Base-by-base conservation (phyloP, 257 asterid species). In the Lavandula angustifolia region DNA sequence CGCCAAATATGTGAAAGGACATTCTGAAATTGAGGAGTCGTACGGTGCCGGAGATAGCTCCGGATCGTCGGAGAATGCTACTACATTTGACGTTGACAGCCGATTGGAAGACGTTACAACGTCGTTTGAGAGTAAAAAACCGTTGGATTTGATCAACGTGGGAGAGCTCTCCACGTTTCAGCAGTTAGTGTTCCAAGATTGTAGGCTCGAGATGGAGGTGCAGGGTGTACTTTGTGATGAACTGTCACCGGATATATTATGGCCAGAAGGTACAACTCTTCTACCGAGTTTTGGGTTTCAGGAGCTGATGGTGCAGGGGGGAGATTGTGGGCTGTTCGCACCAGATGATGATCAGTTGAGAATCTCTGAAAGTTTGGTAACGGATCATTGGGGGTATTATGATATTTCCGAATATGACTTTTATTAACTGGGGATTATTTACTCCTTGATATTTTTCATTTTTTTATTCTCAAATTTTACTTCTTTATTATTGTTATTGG, bases 1-100 rank as follows among this genome's bases (percentile, higher is more conserved):
- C 44, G 90, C 92, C 0, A 83, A 80, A 52, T 90, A 81, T 60
- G 84, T 87, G 82, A 80, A 70, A 52, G 87, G 67, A 32, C 79
- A 78, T 56, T 60, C 57, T n/a, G 78, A 56, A 16, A 42, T 29
- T 6, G 76, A 80, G 5, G 75, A 74, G 18, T 71, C 73, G 4
- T 68, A 63, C 11, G 82, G 81, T 60, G 73, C 80, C 7, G 79
- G 27, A 22, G 27, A 22, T 22, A 2, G 27, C 27, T 0, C 1
- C 27, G 27, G 78, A 5, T 82, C 84, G 5, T 82, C 84, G 5
- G 79, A 66, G 0, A 76, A 79, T 9, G 46, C 76, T 6, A 52
- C 73, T 0, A 71, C 75, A 0, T 74, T 75, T 29, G 83, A 77
- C 22, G 54, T 51, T 22, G 27, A 22, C 27, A 22, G 27, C 27